Base-by-base conservation (phyloP, 2,329 filamentous ascomycete species). In the Xylariomycetidae sp. region DNA sequence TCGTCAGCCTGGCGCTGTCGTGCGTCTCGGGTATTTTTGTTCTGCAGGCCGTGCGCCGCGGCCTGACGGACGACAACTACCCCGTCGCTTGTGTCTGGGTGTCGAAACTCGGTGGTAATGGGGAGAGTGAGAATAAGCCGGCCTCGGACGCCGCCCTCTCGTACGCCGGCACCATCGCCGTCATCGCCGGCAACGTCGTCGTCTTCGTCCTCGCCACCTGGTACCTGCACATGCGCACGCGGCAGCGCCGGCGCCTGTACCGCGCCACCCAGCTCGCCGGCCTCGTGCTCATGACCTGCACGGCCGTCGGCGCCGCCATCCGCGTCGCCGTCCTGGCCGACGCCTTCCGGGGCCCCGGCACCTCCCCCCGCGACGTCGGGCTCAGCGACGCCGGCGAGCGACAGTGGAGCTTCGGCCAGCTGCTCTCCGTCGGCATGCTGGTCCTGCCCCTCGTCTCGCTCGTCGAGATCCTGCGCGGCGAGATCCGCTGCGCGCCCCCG, bases 21-120 rank as follows among this genome's bases (percentile, higher is more conserved):
- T 71, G 70, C 32, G 58, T 74, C 4, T 71, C 66, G 20, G 74
- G 77, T 6, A 54, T 77, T 12, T 77, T 75, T 45, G 67, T 81
- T 26, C 60, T 82, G 15, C 64, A 70, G 45, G 67, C 64, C 13
- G 74, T 81, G 8, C 57, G 67, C 32, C 68, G 66, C 36, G n/a
- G n/a, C n/a, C n/a, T n/a, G n/a, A n/a, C n/a, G n/a, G 67, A 70
- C 12, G 53, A 81, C 47, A 55, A 66, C 40, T 42, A 70, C 52
- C 77, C 80, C 1, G 72, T 84, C 31, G 69, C 64, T 1, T 84
- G 80, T 50, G 77, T 76, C 0, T n/a, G n/a, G n/a, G n/a, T n/a
- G n/a, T n/a, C n/a, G n/a, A n/a, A n/a, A n/a, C n/a, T n/a, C n/a
- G n/a, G n/a, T n/a, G 82, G 74, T 76, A 48, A 68, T 22, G 51